Evolutionary conservation across 129 eudicot species (phyloP).

Genomic region (Tanacetum coccineum): DNA sequence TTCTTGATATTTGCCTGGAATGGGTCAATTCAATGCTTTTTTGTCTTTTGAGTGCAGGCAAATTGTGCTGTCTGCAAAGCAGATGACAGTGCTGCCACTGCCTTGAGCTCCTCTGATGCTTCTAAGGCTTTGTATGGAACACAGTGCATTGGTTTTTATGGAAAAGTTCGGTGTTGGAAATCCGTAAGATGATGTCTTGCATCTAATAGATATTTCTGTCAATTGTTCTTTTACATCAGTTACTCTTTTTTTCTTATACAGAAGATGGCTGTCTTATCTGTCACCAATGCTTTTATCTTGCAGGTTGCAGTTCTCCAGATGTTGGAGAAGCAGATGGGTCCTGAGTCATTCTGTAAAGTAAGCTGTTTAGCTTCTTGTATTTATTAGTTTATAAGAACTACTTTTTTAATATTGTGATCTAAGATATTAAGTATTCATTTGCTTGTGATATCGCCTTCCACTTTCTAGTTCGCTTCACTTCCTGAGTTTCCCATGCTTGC

Average conservation of each 20-base stretch:
- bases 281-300: conserved; percentile 12
- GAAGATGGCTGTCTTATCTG: conserved; percentile 3
- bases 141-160: conserved; percentile 80
- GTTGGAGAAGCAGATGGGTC: conserved; percentile 99
- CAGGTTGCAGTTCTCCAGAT: conserved; percentile 95
- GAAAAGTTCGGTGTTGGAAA: conserved; percentile 93
- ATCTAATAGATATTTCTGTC: not conserved
- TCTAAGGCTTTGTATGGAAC: conserved; percentile 92
- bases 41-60: conserved; percentile 51
- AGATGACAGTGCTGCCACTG: conserved; percentile 92
- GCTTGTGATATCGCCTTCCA: conserved; percentile 12
- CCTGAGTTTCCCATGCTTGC: conserved; percentile 3
- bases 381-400: not conserved
- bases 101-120: conserved; percentile 67
- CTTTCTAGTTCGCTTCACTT: conserved; percentile 9
- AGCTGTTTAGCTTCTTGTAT: conserved; percentile 26
- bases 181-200: conserved; percentile 59
- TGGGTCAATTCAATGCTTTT: conserved; percentile 15
- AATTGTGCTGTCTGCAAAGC: conserved; percentile 93
- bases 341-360: conserved; percentile 87
- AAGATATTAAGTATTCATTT: not conserved
- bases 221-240: not conserved
- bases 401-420: conserved; percentile 4
- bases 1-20: not conserved
- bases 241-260: conserved; percentile 3